phyloP scores from a whole-genome alignment of 73 alveolate species.

The Symbiodinium pilosum region DNA sequence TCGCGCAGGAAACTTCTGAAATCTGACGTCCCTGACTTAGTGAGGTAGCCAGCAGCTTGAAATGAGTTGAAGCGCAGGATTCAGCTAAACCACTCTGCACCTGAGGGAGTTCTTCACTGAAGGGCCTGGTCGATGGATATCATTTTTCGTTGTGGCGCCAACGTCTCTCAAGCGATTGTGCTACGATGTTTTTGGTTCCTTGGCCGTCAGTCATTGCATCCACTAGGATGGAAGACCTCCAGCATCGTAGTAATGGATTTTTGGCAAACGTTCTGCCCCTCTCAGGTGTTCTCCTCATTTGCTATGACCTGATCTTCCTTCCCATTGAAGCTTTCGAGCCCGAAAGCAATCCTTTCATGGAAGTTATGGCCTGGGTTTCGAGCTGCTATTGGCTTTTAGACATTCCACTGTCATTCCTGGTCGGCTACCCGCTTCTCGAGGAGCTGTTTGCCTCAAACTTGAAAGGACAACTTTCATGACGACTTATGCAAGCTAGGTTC shows the following conservation, averaged over 20 bases:
- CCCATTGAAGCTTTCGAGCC: slow-evolving; percentile 83
- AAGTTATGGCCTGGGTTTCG: slow-evolving; percentile 69
- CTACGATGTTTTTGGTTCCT: slow-evolving; percentile 69
- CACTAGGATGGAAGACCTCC: too few species aligned
- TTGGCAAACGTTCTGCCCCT: too few species aligned
- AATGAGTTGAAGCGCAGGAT: neutral
- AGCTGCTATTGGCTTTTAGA: slow-evolving; percentile 82
- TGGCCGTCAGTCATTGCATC: neutral
- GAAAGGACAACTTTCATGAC: too few species aligned
- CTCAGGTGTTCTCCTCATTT: slow-evolving; percentile 49
- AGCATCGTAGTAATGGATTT: too few species aligned
- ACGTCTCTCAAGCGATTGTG: neutral
- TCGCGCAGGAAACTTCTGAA: too few species aligned
- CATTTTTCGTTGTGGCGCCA: slow-evolving; percentile 46
- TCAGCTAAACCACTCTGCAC: neutral
- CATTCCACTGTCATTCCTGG: slow-evolving; percentile 70
- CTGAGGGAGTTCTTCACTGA: slow-evolving; percentile 67
- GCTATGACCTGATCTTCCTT: slow-evolving; percentile 74
- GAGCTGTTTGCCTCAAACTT: too few species aligned
- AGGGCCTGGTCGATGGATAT: slow-evolving; percentile 59
- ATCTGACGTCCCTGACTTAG: too few species aligned
- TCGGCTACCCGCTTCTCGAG: slow-evolving; percentile 80
- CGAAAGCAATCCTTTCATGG: slow-evolving; percentile 22
- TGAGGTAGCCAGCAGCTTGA: too few species aligned
- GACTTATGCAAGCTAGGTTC: too few species aligned